Base-by-base conservation (phyloP, 768 basidiomycete genomes). In the Lentinula boryana region DNA sequence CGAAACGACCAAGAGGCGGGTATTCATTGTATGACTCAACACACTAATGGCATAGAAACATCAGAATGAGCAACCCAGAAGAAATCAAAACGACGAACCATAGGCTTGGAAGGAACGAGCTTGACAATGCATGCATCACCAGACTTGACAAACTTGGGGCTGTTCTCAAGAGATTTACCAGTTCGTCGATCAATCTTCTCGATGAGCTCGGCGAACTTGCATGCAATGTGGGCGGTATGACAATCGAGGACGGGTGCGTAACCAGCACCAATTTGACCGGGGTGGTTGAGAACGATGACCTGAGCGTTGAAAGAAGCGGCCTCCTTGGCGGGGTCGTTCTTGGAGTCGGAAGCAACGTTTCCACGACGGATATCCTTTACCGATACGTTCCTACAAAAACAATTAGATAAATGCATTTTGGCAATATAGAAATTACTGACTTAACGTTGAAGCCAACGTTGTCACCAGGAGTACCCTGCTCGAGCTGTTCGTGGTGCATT, bases 301-400 rank as follows among this genome's bases (percentile, higher is more conserved):
- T 98, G 97, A 67, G 97, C 96, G 78, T 89, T 98, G 93, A 98
- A 96, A 63, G 95, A 96, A 65, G 94, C 93, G 66, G 95, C 95
- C 81, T 97, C 95, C 87, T 95, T 97, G 68, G 95, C 94, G 69
- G 97, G 97, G 84, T 98, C 96, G 80, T 98, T 98, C 93, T 99
- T 99, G 70, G 95, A 94, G 87, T 99, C 97, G 67, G 95, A 97
- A 74, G 92, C 93, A 69, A 98, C 97, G 79, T 98, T 98, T 64
- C 97, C 97, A 83, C 97, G 94, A 72, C 97, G 95, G 71, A 98
- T 98, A 83, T 99, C 97, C 87, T 99, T 99, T 77, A 99, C 96
- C 63, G 97, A 98, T 52, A 99, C 97, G 92, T 97, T 97, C 88
- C 89, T 93, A 65, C 36, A 63, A 32, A 54, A 35, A 27, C 50